Conservation (phyloP, 768 basidiomycete species). For the Termitomyces heimii region DNA sequence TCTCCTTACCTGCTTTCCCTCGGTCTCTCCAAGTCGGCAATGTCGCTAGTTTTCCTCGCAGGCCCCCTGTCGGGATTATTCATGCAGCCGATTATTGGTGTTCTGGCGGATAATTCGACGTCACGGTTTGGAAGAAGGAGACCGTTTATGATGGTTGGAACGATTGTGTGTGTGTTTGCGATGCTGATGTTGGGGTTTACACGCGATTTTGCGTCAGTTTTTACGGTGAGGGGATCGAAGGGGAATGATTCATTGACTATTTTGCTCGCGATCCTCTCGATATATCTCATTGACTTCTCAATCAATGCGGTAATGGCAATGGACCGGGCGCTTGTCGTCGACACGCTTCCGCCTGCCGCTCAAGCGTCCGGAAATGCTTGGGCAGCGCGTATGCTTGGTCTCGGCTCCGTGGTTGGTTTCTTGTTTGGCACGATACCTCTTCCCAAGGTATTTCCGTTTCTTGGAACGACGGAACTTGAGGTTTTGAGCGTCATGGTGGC, state of each 20-base stretch:
- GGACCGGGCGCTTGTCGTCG: conserved; percentile 87
- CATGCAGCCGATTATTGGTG: conserved; percentile 88
- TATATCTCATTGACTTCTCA: conserved; percentile 52
- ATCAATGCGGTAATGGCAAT: conserved; percentile 76
- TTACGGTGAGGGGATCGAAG: conserved; percentile 23
- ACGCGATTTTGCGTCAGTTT: conserved; percentile 52
- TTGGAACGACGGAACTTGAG: conserved; percentile 78
- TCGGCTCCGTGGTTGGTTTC: conserved; percentile 84
- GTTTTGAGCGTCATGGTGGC: conserved; percentile 75
- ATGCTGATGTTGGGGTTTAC: conserved; percentile 86
- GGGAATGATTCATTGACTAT: conserved; percentile 69
- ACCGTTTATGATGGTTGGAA: conserved; percentile 77
- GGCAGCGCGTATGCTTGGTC: conserved; percentile 89
- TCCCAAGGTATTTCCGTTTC: conserved; percentile 58
- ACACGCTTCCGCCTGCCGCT: conserved; percentile 64
- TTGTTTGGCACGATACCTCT: conserved; percentile 84
- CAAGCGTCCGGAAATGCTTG: conserved; percentile 91
- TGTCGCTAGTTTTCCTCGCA: conserved; percentile 90
- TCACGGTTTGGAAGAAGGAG: conserved; percentile 81
- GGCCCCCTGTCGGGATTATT: conserved; percentile 88
- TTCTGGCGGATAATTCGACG: conserved; percentile 79
- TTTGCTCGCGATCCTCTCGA: conserved; percentile 59
- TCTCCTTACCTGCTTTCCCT: conserved; percentile 88
- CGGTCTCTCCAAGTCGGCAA: conserved; percentile 78
- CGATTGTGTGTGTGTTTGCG: conserved; percentile 57